Evolutionary conservation across 169 alveolate genomes (phyloP).

Genomic region (Plasmodium yoelii): DNA sequence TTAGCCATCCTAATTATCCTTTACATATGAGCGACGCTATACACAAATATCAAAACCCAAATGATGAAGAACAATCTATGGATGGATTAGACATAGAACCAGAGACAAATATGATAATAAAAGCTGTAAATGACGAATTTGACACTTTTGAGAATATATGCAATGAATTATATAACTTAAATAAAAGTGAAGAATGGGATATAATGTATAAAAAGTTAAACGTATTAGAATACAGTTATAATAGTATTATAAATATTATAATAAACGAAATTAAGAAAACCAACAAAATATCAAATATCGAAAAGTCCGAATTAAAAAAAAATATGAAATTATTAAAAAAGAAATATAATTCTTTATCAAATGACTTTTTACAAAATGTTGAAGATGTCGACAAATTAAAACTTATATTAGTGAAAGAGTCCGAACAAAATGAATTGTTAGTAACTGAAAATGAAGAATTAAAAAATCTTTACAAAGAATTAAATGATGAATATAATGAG

Average conservation of each 20-base stretch:
- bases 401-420: constrained; percentile 8
- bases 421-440: constrained; percentile 37
- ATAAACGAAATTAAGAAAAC: constrained; percentile 31
- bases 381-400: constrained; percentile 41
- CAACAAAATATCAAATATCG: constrained; percentile 21
- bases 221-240: constrained; percentile 23
- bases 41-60: neutral
- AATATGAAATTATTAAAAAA: constrained; percentile 43
- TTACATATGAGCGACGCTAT: constrained; percentile 22
- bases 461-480: constrained; percentile 25
- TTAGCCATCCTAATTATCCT: neutral
- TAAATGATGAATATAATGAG: constrained; percentile 45
- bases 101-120: constrained; percentile 5
- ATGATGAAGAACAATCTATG: constrained; percentile 16
- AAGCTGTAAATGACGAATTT: constrained; percentile 34
- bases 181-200: constrained; percentile 39
- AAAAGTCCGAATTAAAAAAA: constrained; percentile 54
- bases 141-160: constrained; percentile 51
- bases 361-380: constrained; percentile 37
- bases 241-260: constrained; percentile 24
- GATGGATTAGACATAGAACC: too few species aligned
- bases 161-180: constrained; percentile 20
- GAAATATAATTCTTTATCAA: constrained; percentile 33
- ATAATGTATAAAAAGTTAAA: constrained; percentile 21
- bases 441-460: constrained; percentile 22